These are phyloP conservation scores for Coprinellus micaceus DNA, from an alignment of 768 basidiomycete genomes.

Conservation along the genomic window DNA sequence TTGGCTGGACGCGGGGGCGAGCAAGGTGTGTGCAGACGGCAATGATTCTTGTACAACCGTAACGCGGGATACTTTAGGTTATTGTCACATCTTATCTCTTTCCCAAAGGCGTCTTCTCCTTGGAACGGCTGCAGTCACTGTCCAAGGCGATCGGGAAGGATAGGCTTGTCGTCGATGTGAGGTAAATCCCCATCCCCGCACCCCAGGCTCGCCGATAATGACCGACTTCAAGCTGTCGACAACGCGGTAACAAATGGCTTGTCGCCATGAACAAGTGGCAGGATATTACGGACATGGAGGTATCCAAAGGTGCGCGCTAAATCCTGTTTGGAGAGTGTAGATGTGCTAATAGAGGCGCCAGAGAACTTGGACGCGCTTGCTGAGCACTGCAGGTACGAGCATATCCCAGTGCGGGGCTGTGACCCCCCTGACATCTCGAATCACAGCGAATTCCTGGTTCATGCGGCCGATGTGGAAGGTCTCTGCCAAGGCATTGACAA, in stretches of 20 bases:
- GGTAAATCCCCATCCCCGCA: slow-evolving; percentile 41
- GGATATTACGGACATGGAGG: slow-evolving; percentile 90
- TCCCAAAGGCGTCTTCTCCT: slow-evolving; percentile 74
- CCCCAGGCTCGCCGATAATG: neutral
- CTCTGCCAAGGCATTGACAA: slow-evolving; percentile 95
- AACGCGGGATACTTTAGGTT: slow-evolving; percentile 49
- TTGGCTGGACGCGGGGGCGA: slow-evolving; percentile 88
- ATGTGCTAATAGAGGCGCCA: slow-evolving; percentile 24
- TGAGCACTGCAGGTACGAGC: slow-evolving; percentile 69
- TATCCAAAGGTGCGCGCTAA: slow-evolving; percentile 60
- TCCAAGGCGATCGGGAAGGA: slow-evolving; percentile 72
- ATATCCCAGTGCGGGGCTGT: neutral
- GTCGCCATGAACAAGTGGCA: slow-evolving; percentile 99
- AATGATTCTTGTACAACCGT: neutral
- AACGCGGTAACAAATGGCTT: slow-evolving; percentile 73
- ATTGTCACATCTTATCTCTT: slow-evolving; percentile 98
- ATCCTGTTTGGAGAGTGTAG: neutral
- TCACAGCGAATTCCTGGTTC: slow-evolving; percentile 84
- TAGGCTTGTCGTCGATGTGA: slow-evolving; percentile 90
- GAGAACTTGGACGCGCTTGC: slow-evolving; percentile 77
- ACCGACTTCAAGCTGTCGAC: slow-evolving; percentile 64
- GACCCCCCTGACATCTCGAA: neutral
- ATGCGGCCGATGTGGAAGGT: slow-evolving; percentile 99
- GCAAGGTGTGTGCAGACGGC: slow-evolving; percentile 52
- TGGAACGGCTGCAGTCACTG: slow-evolving; percentile 63